These are phyloP conservation scores for Rhinocladiella similis DNA, from an alignment of 2,329 filamentous ascomycete genomes.

Conservation along the genomic window DNA sequence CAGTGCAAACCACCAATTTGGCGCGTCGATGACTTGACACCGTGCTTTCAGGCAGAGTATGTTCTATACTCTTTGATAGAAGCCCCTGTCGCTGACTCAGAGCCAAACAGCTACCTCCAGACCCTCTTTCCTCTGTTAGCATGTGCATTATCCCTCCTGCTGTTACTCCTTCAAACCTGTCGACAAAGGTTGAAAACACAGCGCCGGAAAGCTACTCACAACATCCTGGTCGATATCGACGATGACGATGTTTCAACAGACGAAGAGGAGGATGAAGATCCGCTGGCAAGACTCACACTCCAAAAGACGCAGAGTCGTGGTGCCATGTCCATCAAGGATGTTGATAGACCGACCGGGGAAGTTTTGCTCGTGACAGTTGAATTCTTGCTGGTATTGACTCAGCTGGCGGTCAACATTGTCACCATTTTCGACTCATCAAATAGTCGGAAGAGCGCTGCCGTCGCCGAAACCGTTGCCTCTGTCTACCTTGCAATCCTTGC, in stretches of 20 bases:
- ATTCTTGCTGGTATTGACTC: constrained; percentile 69
- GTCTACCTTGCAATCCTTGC: constrained; percentile 75
- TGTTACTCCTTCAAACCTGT: constrained; percentile 7
- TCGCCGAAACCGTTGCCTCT: constrained; percentile 71
- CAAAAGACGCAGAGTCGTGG: constrained; percentile 53
- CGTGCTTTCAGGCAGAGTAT: constrained; percentile 60
- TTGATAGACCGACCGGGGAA: constrained; percentile 76
- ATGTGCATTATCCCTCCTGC: constrained; percentile 67
- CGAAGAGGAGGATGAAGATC: constrained; percentile 57
- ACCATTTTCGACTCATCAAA: constrained; percentile 42
- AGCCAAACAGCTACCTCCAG: constrained; percentile 67
- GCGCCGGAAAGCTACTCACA: constrained; percentile 19
- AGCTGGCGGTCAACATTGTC: constrained; percentile 65
- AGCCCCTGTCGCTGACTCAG: constrained; percentile 2
- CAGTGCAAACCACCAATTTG: constrained; percentile 60
- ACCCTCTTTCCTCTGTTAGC: constrained; percentile 74
- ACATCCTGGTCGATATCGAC: constrained; percentile 48
- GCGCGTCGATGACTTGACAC: constrained; percentile 62
- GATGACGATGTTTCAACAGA: constrained; percentile 42
- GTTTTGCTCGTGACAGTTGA: constrained; percentile 70
- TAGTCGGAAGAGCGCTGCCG: constrained; percentile 6
- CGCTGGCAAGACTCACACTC: constrained; percentile 52
- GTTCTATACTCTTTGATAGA: constrained; percentile 25
- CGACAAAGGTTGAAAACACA: constrained; percentile 1
- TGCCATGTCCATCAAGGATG: constrained; percentile 59